A percentile compares a stretch with the other conserved stretches of the same genome.
phyloP scores from a whole-genome alignment of 2,329 filamentous ascomycete species.

The Bisporella sp. region DNA sequence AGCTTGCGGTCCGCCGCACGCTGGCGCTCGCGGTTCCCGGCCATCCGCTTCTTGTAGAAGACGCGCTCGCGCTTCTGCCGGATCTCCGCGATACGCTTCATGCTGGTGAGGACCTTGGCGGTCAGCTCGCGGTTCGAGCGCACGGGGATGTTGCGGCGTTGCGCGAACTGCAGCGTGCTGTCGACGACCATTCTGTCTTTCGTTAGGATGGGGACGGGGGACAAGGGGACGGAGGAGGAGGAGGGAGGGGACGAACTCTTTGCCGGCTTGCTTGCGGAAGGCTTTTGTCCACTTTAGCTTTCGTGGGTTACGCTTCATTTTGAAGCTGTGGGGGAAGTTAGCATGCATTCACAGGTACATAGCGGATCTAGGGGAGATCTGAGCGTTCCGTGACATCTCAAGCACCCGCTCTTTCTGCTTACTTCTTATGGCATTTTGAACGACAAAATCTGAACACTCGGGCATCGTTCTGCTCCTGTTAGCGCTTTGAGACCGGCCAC shows the following conservation, averaged over 20 bases:
- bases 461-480: constrained; percentile 27
- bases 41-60: constrained; percentile 93
- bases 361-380: neutral
- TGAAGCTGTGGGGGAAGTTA: constrained; percentile 45
- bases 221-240: too few species aligned
- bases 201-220: too few species aligned
- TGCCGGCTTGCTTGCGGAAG: constrained; percentile 77
- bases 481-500: too few species aligned
- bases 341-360: neutral
- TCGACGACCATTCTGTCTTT: constrained; percentile 68
- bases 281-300: constrained; percentile 98
- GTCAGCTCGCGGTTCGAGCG: constrained; percentile 94
- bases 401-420: too few species aligned
- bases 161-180: constrained; percentile 84
- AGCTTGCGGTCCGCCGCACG: constrained; percentile 76
- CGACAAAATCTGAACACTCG: constrained; percentile 51
- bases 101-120: constrained; percentile 80
- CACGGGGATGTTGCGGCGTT: constrained; percentile 86
- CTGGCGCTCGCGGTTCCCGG: constrained; percentile 79
- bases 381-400: too few species aligned
- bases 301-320: constrained; percentile 96
- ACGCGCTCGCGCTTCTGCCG: constrained; percentile 74
- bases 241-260: constrained; percentile 36
- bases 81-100: constrained; percentile 87
- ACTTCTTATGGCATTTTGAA: constrained; percentile 39